Evolutionary conservation across 352 stramenopile species (phyloP), one percentile per base, ranked within the genome.

Genomic region (Phytophthora lateralis): DNA sequence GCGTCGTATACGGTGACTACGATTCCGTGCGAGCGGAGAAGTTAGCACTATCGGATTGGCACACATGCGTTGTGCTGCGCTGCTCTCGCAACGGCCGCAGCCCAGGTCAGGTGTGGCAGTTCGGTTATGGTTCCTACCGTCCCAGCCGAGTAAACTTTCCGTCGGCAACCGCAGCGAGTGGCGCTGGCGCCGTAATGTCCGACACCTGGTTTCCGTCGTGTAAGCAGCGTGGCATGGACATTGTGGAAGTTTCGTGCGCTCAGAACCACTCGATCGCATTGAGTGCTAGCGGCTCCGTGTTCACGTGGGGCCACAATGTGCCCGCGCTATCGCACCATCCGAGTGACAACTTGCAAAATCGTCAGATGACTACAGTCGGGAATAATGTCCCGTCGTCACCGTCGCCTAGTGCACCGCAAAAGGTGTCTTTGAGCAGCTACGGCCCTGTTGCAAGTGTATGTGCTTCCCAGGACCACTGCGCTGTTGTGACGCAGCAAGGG

Each of bases 201-300:
- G 78, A 94, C 12, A 67, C 73, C 29, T 94, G 80, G 82, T 38
- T 85, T 0, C 77, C 82, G 12, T 74, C 74, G 9, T 88, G 69
- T 54, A 86, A 82, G 51, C 69, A 87, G 41, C 75, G 58, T 15
- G 64, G 44, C 6, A 60, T 74, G 41, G 81, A 89, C 46, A 88
- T 95, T 48, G 60, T 91, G 30, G 62, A 85, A 39, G 63, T 95
- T 37, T 89, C 83, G 15, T 95, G 82, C 39, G 85, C 85, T 11
- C 80, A 78, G 35, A 89, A 91, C 35, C 83, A 95, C 45, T 93
- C 83, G 9, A 95, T 95, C 26, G 85, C 82, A 9, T 60, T 93
- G n/a, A 77, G 69, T 27, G 66, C 73, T 21, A 76, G 73, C 21
- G 85, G 85, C 15, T 73, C 72, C 1, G 85, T 95, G 0, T 93